phyloP scores from a whole-genome alignment of 305 asterid genomes.

The Nicotiana rustica region DNA sequence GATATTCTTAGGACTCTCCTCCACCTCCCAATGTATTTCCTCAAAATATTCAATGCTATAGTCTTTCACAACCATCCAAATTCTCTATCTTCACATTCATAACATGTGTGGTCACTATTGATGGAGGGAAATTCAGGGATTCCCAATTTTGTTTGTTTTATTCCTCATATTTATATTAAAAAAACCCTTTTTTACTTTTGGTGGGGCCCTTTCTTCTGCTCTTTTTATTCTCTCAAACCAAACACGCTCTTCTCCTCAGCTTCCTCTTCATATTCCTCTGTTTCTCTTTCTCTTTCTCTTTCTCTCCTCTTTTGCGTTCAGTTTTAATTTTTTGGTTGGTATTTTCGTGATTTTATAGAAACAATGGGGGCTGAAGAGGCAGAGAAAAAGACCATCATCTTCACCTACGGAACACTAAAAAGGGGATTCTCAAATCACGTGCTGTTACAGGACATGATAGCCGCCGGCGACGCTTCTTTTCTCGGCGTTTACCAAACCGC shows the following conservation, averaged over 20 bases:
- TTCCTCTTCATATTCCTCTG: neutral
- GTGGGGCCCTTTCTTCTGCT: neutral
- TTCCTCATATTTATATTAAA: neutral
- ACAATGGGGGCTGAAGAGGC: constrained; percentile 26
- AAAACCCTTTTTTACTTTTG: neutral
- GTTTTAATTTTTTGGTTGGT: too few species aligned
- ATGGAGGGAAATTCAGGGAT: neutral
- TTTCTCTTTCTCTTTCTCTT: neutral
- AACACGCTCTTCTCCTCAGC: neutral
- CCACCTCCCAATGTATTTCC: constrained; percentile 7
- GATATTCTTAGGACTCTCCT: neutral
- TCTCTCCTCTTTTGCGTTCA: neutral
- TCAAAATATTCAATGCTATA: neutral
- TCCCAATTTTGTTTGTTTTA: neutral
- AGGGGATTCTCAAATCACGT: constrained; percentile 78
- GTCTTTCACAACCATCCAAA: neutral
- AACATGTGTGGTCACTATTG: neutral
- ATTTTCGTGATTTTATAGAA: neutral
- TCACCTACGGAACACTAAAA: constrained; percentile 85
- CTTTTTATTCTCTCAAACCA: constrained; percentile 20
- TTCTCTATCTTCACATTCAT: neutral
- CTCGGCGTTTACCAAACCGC: constrained; percentile 60
- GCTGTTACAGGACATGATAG: constrained; percentile 62
- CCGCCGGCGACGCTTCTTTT: constrained; percentile 70
- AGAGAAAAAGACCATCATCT: constrained; percentile 42